These are phyloP conservation scores for Meyerozyma sp. DNA, from an alignment of 1,139 yeast species.

Conservation along the genomic window DNA sequence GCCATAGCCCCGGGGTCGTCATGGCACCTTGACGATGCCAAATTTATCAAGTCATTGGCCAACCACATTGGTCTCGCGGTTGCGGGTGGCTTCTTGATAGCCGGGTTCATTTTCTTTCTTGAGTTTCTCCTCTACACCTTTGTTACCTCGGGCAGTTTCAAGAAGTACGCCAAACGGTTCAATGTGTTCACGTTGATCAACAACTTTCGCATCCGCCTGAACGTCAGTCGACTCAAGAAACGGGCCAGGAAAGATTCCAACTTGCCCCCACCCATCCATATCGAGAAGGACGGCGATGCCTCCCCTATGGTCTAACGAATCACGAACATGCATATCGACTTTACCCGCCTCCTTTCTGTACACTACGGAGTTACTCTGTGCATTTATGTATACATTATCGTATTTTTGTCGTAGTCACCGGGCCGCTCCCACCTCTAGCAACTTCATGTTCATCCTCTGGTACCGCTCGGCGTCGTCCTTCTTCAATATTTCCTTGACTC, in stretches of 20 bases:
- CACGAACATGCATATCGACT: background rate
- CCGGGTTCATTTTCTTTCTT: conserved; percentile 47
- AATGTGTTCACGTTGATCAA: conserved; percentile 7
- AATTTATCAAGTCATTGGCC: conserved; percentile 64
- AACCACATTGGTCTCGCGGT: conserved; percentile 68
- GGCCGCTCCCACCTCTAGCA: conserved; percentile 37
- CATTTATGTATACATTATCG: background rate
- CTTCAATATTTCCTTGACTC: conserved; percentile 53
- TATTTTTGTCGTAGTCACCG: conserved; percentile 12
- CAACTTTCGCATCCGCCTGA: conserved; percentile 1
- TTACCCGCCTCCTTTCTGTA: background rate
- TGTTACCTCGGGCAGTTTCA: conserved; percentile 28
- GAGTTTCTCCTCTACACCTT: conserved; percentile 61
- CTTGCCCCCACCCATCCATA: conserved; percentile 34
- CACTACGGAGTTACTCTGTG: background rate
- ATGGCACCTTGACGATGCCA: conserved; percentile 87
- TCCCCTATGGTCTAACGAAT: background rate
- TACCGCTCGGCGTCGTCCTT: conserved; percentile 45
- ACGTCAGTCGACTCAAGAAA: conserved; percentile 18
- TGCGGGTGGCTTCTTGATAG: conserved; percentile 59
- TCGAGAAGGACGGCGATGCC: conserved; percentile 21
- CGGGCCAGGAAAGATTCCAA: conserved; percentile 55
- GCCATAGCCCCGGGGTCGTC: conserved; percentile 74
- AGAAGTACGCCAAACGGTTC: conserved; percentile 17
- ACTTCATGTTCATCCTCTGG: conserved; percentile 21